Evolutionary conservation across 2,329 filamentous ascomycete genomes (phyloP), one percentile per base, ranked within the genome.

Genomic region (Botrytis sinoallii): DNA sequence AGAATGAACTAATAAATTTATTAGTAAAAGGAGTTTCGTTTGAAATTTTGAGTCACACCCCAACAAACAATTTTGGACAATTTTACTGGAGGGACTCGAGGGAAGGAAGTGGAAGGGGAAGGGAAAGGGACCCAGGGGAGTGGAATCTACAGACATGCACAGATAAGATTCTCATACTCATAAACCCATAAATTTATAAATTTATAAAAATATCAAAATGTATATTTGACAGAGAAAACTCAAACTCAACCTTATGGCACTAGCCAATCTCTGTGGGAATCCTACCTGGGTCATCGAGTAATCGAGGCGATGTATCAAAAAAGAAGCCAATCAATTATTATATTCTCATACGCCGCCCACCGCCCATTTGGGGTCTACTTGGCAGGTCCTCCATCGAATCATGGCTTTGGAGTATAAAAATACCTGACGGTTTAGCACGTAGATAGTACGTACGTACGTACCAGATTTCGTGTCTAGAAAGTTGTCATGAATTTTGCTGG

Each of bases 21-120:
- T 52, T 52, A 52, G 48, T 52, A 52, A 52, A 46, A 29, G 25
- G 29, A 25, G 16, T n/a, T 52, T 65, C 40, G 64, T 66, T 48
- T 67, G 18, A 38, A 55, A 52, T 52, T 20, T 67, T 55, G 65
- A 67, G 65, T 67, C 65, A 67, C 65, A 67, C 32, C 32, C 46
- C 48, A 52, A 20, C 46, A 57, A 57, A 68, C 65, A 57, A 68
- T 14, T 40, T 40, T 40, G 10, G 40, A 40, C 40, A 40, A 40
- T 67, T 55, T 52, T 32, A 52, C 32, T 38, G 64, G 12, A 55
- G 25, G 48, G 48, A 55, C 46, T 48, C 46, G 42, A 44, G 42
- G 42, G 16, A 44, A 44, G 42, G 42, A 44, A 52, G 22, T 48
- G 46, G 46, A 20, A 48, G 46, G 22, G 46, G 46, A 22, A 48